phyloP scores from a whole-genome alignment of 2,329 filamentous ascomycete genomes.

The Apiospora saccharicola region DNA sequence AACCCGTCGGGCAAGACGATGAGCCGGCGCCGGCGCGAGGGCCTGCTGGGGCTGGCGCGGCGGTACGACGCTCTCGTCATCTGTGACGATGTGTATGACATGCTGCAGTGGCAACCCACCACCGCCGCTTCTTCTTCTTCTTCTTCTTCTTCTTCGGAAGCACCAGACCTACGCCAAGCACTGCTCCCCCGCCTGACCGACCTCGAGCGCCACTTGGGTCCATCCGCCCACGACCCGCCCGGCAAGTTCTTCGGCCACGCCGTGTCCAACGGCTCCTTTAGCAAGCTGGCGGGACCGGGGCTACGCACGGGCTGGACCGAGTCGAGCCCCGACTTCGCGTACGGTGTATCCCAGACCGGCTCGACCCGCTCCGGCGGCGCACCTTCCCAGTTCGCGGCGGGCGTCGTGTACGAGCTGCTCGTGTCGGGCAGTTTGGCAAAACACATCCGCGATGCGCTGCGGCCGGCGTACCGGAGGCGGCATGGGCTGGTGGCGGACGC shows the following conservation, averaged over 20 bases:
- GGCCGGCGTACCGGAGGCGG: conserved; percentile 51
- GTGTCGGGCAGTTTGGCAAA: conserved; percentile 49
- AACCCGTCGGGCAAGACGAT: conserved; percentile 90
- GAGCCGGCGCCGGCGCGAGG: conserved; percentile 70
- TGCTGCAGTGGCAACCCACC: conserved; percentile 76
- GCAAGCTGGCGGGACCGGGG: conserved; percentile 85
- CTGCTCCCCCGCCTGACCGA: conserved; percentile 81
- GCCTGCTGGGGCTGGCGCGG: conserved; percentile 78
- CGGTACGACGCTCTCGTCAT: conserved; percentile 83
- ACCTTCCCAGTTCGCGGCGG: conserved; percentile 62
- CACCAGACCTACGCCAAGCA: conserved; percentile 42
- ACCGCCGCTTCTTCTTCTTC: conserved; percentile 1
- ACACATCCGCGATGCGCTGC: conserved; percentile 51
- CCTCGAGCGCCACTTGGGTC: conserved; percentile 74
- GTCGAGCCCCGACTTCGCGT: conserved; percentile 58
- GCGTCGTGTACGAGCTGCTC: conserved; percentile 58
- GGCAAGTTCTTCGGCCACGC: conserved; percentile 73
- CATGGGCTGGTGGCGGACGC: conserved; percentile 59
- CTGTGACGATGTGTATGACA: conserved; percentile 93
- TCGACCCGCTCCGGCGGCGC: conserved; percentile 64
- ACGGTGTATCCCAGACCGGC: conserved; percentile 61
- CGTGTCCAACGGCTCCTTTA: conserved; percentile 88
- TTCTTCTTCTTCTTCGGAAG: background rate
- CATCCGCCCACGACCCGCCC: conserved; percentile 43
- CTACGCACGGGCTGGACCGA: conserved; percentile 89